phyloP scores from a whole-genome alignment of 2,329 filamentous ascomycete species.

The Gyromitra esculenta region DNA sequence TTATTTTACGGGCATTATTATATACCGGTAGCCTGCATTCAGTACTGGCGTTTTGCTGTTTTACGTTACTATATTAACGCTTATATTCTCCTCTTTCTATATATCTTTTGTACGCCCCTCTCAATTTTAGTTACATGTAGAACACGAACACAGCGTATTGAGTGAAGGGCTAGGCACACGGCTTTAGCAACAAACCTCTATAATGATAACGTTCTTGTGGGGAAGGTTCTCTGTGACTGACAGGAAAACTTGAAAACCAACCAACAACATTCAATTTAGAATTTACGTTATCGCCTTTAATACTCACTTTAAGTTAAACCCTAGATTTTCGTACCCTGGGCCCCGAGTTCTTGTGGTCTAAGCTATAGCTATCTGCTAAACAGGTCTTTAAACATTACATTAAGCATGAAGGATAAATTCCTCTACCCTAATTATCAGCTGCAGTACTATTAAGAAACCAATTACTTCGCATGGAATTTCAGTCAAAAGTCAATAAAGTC shows the following conservation, averaged over 20 bases:
- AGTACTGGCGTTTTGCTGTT: slow-evolving; percentile 34
- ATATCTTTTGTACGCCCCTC: slow-evolving; percentile 24
- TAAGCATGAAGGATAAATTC: too few species aligned
- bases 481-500: not conserved
- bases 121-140: slow-evolving; percentile 24
- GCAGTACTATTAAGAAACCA: not conserved
- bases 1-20: slow-evolving; percentile 3
- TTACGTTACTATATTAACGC: not conserved
- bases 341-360: too few species aligned
- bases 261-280: too few species aligned
- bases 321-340: too few species aligned
- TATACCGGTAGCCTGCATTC: slow-evolving; percentile 31
- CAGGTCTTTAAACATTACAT: too few species aligned
- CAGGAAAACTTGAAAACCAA: too few species aligned
- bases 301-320: too few species aligned
- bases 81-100: not conserved
- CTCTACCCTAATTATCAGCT: too few species aligned
- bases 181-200: too few species aligned
- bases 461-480: not conserved
- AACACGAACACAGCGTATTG: slow-evolving; percentile 16
- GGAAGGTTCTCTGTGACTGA: not conserved
- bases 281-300: too few species aligned
- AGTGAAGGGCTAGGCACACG: not conserved
- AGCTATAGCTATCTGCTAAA: too few species aligned
- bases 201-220: too few species aligned